Evolutionary conservation across 169 alveolate genomes (phyloP).

Genomic region (Cryptosporidium meleagridis): DNA sequence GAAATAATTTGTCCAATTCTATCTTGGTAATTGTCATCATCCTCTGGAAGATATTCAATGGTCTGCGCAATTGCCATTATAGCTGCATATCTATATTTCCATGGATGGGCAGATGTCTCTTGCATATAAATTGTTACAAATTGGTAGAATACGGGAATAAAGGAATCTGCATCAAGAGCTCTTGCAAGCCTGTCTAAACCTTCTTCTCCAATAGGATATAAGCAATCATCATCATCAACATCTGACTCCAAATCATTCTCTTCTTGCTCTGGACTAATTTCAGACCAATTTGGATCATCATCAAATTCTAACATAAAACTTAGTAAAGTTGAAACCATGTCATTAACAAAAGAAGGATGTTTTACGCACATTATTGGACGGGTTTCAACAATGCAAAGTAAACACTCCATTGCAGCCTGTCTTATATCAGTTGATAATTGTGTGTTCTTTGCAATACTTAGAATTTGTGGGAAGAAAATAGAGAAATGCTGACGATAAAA

Average conservation of each 20-base stretch:
- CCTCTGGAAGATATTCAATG: slow-evolving; percentile 87
- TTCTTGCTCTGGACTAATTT: slow-evolving; percentile 83
- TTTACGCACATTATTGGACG: slow-evolving; percentile 71
- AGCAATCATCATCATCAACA: slow-evolving; percentile 84
- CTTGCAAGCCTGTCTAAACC: slow-evolving; percentile 87
- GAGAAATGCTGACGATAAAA: slow-evolving; percentile 68
- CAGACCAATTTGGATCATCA: slow-evolving; percentile 79
- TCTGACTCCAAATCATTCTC: slow-evolving; percentile 85
- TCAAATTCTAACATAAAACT: slow-evolving; percentile 86
- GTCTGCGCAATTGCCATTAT: slow-evolving; percentile 90
- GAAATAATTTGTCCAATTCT: slow-evolving; percentile 84
- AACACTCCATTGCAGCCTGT: slow-evolving; percentile 72
- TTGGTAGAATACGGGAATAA: slow-evolving; percentile 83
- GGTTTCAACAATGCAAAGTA: slow-evolving; percentile 63
- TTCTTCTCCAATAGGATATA: slow-evolving; percentile 88
- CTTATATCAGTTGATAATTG: slow-evolving; percentile 63
- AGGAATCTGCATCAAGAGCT: slow-evolving; percentile 85
- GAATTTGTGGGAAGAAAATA: slow-evolving; percentile 52
- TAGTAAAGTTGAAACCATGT: slow-evolving; percentile 59
- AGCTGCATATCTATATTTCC: slow-evolving; percentile 89
- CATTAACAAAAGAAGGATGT: slow-evolving; percentile 60
- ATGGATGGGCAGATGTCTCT: slow-evolving; percentile 82
- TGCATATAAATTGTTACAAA: slow-evolving; percentile 82
- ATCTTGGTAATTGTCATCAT: slow-evolving; percentile 83
- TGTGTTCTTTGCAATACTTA: slow-evolving; percentile 44